Evolutionary conservation across 371 early-diverging fungal genomes (phyloP), one percentile per base, ranked within the genome.

Genomic region (Quaeritorhiza haematococci): DNA sequence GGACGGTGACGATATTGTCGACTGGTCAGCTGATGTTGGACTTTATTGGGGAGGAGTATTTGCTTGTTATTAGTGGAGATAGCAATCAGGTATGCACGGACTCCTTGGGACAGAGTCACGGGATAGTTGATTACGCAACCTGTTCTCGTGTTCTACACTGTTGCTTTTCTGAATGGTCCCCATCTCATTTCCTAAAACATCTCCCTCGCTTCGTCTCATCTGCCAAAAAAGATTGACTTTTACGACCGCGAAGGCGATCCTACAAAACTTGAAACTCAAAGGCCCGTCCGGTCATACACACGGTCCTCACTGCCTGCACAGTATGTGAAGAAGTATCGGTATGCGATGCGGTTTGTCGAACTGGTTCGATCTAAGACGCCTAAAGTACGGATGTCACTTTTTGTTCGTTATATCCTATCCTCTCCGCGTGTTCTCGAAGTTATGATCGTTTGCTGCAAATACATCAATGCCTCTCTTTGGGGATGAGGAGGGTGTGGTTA

Each of bases 341-440:
- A 79, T 48, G 76, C 75, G 5, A 33, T 42, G 3, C 57, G 59
- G 24, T 79, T 79, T 64, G 68, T 83, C 6, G 66, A 73, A 13
- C 59, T 75, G 6, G 69, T 83, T 1, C 47, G 70, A 3, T 62
- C 73, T 21, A 79, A 79, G 58, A 83, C 83, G 3, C 74, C 78
- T 0, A 79, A 76, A 63, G 72, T 73, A 45, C 8, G 50, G 15
- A 32, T 8, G 27, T 10, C 33, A 49, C 24, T 23, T 50, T 19
- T 35, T 21, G 51, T 27, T 43, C 8, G 3, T 33, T 13, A 13
- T 8, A 42, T 19, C 46, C 27, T 47, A 48, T 38, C 5, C 17
- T 45, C 5, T 45, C 21, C 32, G 15, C 5, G 33, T 48, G 34
- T 27, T 54, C 21, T 48, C 26, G 7, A 6, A 7, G 6, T 41